These are phyloP conservation scores for Scutellaria minor DNA, from an alignment of 257 asterid genomes.

Conservation along the genomic window DNA sequence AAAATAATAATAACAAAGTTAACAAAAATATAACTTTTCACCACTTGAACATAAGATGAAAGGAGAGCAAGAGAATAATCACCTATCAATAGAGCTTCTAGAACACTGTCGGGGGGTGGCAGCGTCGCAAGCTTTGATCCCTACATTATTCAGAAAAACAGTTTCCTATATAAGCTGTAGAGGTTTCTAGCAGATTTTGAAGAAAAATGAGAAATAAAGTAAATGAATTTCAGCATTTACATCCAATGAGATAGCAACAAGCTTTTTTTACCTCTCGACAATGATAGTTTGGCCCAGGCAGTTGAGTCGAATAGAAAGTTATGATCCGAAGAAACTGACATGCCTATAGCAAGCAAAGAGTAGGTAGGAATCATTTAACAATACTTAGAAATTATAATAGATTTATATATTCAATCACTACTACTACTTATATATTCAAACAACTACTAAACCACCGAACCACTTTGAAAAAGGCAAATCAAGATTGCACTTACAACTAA, in stretches of 20 bases:
- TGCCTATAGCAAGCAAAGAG: constrained; percentile 57
- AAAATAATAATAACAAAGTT: constrained; percentile 13
- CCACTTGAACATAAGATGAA: constrained; percentile 9
- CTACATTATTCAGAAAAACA: constrained; percentile 46
- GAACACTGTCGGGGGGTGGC: constrained; percentile 74
- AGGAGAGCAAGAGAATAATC: constrained; percentile 15
- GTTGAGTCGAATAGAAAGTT: constrained; percentile 95
- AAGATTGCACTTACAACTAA: constrained; percentile 72
- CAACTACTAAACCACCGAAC: neutral
- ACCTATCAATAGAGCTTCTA: constrained; percentile 77
- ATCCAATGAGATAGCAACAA: neutral
- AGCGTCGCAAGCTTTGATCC: constrained; percentile 92
- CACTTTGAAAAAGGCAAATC: neutral
- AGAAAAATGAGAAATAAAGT: neutral
- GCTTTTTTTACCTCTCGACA: constrained; percentile 82
- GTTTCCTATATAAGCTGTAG: constrained; percentile 28
- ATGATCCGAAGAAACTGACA: constrained; percentile 87
- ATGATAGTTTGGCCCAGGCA: constrained; percentile 97
- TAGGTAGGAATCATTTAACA: constrained; percentile 2
- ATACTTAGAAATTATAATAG: neutral
- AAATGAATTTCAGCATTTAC: neutral
- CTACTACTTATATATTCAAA: no score
- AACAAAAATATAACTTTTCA: neutral
- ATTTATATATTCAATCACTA: no score
- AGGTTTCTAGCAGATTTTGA: neutral